Evolutionary conservation across 2,329 filamentous ascomycete genomes (phyloP).

Genomic region (Penicillium crustosum): DNA sequence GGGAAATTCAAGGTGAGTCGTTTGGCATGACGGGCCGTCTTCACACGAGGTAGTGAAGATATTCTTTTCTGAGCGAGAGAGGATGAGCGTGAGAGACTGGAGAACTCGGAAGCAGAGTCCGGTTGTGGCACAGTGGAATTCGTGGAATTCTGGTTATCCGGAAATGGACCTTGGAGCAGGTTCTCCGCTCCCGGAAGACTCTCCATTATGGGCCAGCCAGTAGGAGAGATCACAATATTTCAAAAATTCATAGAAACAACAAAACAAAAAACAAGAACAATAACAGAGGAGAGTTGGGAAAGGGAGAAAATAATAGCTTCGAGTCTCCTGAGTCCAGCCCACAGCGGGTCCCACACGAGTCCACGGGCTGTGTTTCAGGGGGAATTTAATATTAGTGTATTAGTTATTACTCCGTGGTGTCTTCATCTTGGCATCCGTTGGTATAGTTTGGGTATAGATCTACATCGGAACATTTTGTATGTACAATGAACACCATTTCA

Average conservation of each 20-base stretch:
- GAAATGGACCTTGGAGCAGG: slow-evolving; percentile 26
- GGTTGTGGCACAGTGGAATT: slow-evolving; percentile 17
- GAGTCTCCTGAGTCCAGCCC: slow-evolving; percentile 15
- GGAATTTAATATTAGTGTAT: not conserved
- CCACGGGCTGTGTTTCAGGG: slow-evolving; percentile 13
- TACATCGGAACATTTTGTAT: not conserved
- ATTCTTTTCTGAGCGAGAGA: slow-evolving; percentile 25
- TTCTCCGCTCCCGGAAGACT: slow-evolving; percentile 33
- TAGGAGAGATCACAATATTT: slow-evolving; percentile 16
- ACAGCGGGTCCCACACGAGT: slow-evolving; percentile 10
- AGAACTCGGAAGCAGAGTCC: slow-evolving; percentile 18
- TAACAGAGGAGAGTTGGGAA: not conserved
- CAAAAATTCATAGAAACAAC: slow-evolving; percentile 1
- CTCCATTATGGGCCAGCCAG: slow-evolving; percentile 36
- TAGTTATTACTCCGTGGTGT: too few species aligned
- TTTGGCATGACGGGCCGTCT: slow-evolving; percentile 44
- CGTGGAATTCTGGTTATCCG: slow-evolving; percentile 30
- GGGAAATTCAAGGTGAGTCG: slow-evolving; percentile 50
- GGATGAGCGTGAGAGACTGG: slow-evolving; percentile 3
- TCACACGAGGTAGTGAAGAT: slow-evolving; percentile 32
- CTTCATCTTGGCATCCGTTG: not conserved
- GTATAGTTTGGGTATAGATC: not conserved
- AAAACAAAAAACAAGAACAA: not conserved
- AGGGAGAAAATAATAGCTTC: slow-evolving; percentile 6
- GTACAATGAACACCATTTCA: too few species aligned